These are phyloP conservation scores for Cercospora brassicicola DNA, from an alignment of 2,329 filamentous ascomycete genomes.

Conservation along the genomic window DNA sequence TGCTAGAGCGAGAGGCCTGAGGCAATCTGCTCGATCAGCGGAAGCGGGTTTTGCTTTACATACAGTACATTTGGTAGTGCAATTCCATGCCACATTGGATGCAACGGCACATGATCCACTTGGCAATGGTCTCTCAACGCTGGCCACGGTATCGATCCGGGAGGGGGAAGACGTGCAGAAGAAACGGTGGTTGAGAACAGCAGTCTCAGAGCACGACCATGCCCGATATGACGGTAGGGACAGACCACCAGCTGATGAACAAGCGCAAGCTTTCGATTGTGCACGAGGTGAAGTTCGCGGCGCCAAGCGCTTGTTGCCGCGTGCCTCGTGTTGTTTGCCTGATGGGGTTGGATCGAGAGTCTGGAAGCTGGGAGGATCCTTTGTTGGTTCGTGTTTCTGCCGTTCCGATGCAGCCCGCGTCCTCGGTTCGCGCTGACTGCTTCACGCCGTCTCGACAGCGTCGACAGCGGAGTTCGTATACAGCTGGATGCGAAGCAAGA, in stretches of 20 bases:
- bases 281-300: neutral
- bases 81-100: neutral
- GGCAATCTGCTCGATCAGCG: neutral
- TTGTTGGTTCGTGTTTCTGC: slow-evolving; percentile 1
- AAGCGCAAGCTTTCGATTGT: no score
- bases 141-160: neutral
- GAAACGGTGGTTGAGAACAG: neutral
- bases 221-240: no score
- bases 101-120: neutral
- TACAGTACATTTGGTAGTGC: neutral
- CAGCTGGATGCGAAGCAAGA: no score
- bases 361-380: neutral
- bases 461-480: neutral
- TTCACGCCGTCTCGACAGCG: neutral
- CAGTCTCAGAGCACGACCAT: neutral
- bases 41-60: neutral
- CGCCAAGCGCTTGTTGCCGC: neutral
- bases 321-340: neutral
- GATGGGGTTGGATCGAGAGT: neutral
- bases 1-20: neutral
- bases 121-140: neutral
- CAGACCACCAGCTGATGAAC: no score
- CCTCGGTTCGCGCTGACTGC: neutral
- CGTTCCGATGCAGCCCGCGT: neutral
- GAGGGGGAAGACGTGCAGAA: neutral